Conservation (phyloP, 2,329 filamentous ascomycete species). For the Colletotrichum australisinense region DNA sequence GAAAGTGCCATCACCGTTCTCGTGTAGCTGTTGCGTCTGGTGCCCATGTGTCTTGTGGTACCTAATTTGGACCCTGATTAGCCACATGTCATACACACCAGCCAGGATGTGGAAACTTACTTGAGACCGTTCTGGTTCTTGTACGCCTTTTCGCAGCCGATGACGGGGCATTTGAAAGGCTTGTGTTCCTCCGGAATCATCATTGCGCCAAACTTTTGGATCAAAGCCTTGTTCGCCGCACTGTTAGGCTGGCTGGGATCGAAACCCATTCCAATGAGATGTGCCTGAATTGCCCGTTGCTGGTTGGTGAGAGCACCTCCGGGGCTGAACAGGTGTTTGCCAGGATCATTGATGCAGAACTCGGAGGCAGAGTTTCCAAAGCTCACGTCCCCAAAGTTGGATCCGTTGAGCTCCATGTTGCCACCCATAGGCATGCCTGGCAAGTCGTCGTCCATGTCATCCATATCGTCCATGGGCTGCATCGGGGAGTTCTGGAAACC, state of each 20-base stretch:
- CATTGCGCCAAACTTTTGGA: constrained; percentile 69
- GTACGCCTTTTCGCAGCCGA: constrained; percentile 98
- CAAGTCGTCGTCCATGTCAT: constrained; percentile 80
- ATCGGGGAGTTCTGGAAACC: constrained; percentile 62
- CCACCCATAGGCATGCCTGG: constrained; percentile 71
- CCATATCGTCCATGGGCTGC: constrained; percentile 75
- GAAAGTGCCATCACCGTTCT: constrained; percentile 96
- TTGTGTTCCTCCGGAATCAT: constrained; percentile 91
- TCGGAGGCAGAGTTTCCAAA: constrained; percentile 64
- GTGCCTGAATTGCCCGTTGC: constrained; percentile 73
- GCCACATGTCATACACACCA: constrained; percentile 7
- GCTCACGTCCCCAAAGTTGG: constrained; percentile 62
- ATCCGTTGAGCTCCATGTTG: constrained; percentile 67
- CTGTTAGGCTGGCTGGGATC: constrained; percentile 82
- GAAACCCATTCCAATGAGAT: constrained; percentile 78
- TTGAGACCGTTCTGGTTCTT: constrained; percentile 99
- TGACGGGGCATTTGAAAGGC: constrained; percentile 96
- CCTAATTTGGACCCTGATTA: constrained; percentile 48
- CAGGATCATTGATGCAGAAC: constrained; percentile 88
- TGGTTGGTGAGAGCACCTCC: constrained; percentile 76
- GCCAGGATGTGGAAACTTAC: constrained; percentile 63
- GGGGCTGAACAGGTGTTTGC: constrained; percentile 91
- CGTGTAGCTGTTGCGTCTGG: constrained; percentile 94
- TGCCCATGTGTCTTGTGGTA: constrained; percentile 88
- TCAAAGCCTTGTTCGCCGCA: constrained; percentile 72